Base-by-base conservation (phyloP, 2,329 filamentous ascomycete species). In the Fusarium sp. region DNA sequence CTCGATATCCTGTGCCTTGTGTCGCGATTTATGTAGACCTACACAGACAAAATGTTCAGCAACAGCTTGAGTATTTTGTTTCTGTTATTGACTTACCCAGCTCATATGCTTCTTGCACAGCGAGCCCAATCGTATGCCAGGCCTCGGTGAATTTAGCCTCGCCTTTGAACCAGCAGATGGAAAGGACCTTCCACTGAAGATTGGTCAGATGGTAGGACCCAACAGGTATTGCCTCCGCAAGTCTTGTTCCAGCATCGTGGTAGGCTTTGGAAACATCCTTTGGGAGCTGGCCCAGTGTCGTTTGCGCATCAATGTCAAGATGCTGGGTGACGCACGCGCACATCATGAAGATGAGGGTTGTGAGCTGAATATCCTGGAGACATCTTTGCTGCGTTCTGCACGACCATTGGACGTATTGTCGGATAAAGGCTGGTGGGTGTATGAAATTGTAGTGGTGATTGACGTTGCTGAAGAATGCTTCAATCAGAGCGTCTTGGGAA, bases 381-480 rank as follows among this genome's bases (percentile, higher is more conserved):
- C 39, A 48, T 44, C 11, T 48, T 5, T 44, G 57, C 5, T 45
- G 35, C 10, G 6, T 24, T 50, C 28, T 26, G 28, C 24, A 39
- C 2, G 65, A 63, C 65, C 65, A 68, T 20, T 16, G 13, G 4
- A 68, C 12, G 24, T 68, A 68, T 26, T 68, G 64, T 2, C 44
- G 50, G 20, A 68, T 68, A 1, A 68, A 68, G 8, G 20, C 11
- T 3, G 65, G 11, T 11, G 65, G 28, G 10, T 66, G 39, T 10
- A 68, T 56, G n/a, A 68, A 63, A 16, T 61, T 68, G 15, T 68
- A 62, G 13, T 68, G 65, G 14, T 68, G 65, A 1, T 68, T 68
- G n/a, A 68, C 50, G 5, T 68, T 61, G 42, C 65, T 63, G 18
- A 68, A 68, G 24, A 68, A 68, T 22, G 56, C 44, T 44, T 68